Base-by-base conservation (phyloP, 139 green algal species). In the Chlorella ohadii region DNA sequence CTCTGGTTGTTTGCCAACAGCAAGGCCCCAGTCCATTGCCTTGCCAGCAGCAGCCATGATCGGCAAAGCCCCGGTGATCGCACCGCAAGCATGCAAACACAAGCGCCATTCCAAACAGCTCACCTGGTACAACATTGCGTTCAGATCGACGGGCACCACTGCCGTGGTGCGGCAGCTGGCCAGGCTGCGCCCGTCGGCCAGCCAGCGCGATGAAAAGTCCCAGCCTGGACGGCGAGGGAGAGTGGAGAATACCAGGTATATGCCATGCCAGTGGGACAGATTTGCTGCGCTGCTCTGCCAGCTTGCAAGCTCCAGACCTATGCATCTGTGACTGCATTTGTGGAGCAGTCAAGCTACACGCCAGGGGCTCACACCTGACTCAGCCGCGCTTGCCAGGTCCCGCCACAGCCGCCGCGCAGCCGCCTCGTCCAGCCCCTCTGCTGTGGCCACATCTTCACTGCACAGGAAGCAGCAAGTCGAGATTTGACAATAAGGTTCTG, bases 151-250 rank as follows among this genome's bases (percentile, higher is more conserved):
- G 12, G 97, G 97, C 3, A 98, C 57, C n/a, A 98, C 88, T 31
- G 84, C 85, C 12, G 95, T 98, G 55, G 94, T 98, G 19, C 59
- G n/a, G 57, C 76, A 82, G 76, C 76, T 82, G 76, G 89, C 86
- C 19, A 96, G 94, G 34, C 82, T 93, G 25, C 27, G 34, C 44
- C 97, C 81, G 66, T 92, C 82, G 12, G 72, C 84, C 68, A 93
- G 91, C 93, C 93, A 97, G 61, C 96, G 90, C 0, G 92, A 95
- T 25, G 91, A 95, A 82, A 98, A 99, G 90, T 99, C 97, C 96
- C 95, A 98, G 11, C 97, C 97, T 59, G 51, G 12, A 55, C 7
- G 44, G 11, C 11, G 11, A 11, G 44, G 7, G 11, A 55, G 7
- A 6, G 11, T 16, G 44, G 11, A 55, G 44, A 11, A 51, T 51